phyloP scores from a whole-genome alignment of 192 early-diverging fungal genomes.

The Mortierella hygrophila region DNA sequence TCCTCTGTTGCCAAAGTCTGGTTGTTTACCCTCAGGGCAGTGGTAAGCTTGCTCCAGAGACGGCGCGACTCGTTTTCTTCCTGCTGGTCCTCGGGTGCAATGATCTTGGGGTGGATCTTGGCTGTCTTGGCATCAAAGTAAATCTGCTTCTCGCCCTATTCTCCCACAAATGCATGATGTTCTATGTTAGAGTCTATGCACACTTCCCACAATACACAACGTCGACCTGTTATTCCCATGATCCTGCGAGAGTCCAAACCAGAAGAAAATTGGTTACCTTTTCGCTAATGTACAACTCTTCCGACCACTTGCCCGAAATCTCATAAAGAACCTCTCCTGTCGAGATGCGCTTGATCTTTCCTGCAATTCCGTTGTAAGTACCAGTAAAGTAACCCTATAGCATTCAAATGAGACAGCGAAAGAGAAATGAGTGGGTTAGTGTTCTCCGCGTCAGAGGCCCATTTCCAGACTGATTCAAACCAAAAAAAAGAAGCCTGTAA shows the following conservation, averaged over 20 bases:
- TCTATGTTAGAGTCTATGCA: background rate
- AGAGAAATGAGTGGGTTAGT: background rate
- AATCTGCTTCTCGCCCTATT: constrained; percentile 64
- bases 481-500: background rate
- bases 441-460: background rate
- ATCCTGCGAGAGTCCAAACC: background rate
- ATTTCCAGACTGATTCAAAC: background rate
- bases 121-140: constrained; percentile 82
- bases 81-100: constrained; percentile 77
- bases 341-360: constrained; percentile 84
- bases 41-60: constrained; percentile 86
- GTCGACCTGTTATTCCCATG: background rate
- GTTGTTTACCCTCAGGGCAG: constrained; percentile 72
- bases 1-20: constrained; percentile 77
- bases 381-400: constrained; percentile 81
- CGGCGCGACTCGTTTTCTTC: constrained; percentile 87
- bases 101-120: constrained; percentile 75
- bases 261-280: constrained; percentile 34
- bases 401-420: background rate
- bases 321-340: constrained; percentile 83
- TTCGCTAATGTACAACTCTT: constrained; percentile 72
- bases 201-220: background rate
- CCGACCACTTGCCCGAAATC: constrained; percentile 92
- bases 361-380: constrained; percentile 81
- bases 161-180: background rate